Evolutionary conservation across 208 protist genomes (phyloP).

Genomic region (Leishmania tropica): DNA sequence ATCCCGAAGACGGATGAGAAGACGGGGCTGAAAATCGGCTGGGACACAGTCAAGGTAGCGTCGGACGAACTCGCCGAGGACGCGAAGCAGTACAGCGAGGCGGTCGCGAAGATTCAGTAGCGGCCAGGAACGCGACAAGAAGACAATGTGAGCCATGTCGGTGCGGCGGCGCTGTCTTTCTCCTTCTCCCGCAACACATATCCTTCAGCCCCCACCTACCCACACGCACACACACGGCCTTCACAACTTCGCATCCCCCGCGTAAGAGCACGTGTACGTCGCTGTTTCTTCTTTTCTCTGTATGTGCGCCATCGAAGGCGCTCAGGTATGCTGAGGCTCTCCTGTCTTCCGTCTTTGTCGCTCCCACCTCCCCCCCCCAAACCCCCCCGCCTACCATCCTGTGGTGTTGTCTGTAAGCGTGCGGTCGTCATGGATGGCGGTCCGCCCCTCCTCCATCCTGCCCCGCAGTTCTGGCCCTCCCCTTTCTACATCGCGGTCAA

Average conservation of each 20-base stretch:
- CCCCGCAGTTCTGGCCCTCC: not conserved
- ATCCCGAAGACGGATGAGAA: constrained; percentile 82
- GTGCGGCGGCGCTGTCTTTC: not conserved
- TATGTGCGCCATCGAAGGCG: not conserved
- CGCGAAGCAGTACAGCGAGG: constrained; percentile 61
- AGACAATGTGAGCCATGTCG: not conserved
- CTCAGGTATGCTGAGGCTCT: not conserved
- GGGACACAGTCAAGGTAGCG: constrained; percentile 67
- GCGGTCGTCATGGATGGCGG: not conserved
- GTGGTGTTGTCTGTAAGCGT: not conserved
- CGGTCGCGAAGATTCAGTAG: constrained; percentile 54
- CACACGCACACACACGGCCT: not conserved
- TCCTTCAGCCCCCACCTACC: not conserved
- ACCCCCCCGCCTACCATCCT: not conserved
- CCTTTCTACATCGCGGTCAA: not conserved
- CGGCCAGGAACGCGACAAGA: not conserved
- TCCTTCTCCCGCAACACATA: not conserved
- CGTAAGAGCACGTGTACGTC: not conserved
- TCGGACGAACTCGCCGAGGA: constrained; percentile 64
- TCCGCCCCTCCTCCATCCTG: not conserved
- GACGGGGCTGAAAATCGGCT: constrained; percentile 71
- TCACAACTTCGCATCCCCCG: too few relatives aligned
- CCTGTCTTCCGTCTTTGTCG: not conserved
- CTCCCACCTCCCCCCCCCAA: too few relatives aligned
- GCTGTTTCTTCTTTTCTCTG: not conserved